phyloP scores from a whole-genome alignment of 2,329 filamentous ascomycete species.

The Clonostachys solani region DNA sequence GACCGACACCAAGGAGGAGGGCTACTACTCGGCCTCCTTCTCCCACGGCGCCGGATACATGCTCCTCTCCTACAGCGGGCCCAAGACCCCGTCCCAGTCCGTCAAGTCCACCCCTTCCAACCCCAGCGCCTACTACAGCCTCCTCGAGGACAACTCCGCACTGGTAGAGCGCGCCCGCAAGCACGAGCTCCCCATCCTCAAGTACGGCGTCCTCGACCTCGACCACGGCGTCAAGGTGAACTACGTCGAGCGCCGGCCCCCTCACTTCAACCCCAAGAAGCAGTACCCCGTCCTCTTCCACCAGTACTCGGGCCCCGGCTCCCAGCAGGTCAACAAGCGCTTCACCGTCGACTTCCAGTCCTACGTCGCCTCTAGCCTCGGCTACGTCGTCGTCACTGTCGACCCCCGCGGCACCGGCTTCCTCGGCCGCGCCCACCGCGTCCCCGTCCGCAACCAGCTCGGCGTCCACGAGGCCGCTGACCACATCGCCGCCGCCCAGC shows the following conservation, averaged over 20 bases:
- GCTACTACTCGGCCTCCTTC: slow-evolving; percentile 80
- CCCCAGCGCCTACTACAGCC: slow-evolving; percentile 54
- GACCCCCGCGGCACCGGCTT: slow-evolving; percentile 92
- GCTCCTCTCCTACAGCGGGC: slow-evolving; percentile 80
- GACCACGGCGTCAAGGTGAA: slow-evolving; percentile 66
- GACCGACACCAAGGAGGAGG: slow-evolving; percentile 68
- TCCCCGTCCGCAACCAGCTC: slow-evolving; percentile 76
- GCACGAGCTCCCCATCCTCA: slow-evolving; percentile 77
- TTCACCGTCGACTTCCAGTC: slow-evolving; percentile 88
- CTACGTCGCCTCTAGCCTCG: slow-evolving; percentile 78
- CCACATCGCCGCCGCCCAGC: slow-evolving; percentile 85
- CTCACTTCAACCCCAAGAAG: slow-evolving; percentile 79
- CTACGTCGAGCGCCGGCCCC: slow-evolving; percentile 80
- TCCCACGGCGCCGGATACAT: slow-evolving; percentile 78
- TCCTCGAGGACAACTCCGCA: slow-evolving; percentile 72
- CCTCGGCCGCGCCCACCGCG: slow-evolving; percentile 79
- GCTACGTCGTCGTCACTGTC: slow-evolving; percentile 92
- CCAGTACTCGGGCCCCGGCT: slow-evolving; percentile 92
- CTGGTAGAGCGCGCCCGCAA: slow-evolving; percentile 67
- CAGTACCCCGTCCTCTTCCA: slow-evolving; percentile 93
- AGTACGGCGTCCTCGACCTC: slow-evolving; percentile 82
- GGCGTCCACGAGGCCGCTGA: slow-evolving; percentile 83
- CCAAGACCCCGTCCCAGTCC: slow-evolving; percentile 85
- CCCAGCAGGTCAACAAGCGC: slow-evolving; percentile 76
- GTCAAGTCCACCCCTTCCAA: slow-evolving; percentile 79